Conservation (phyloP, 805 yeast species). For the Suhomyces sp. region DNA sequence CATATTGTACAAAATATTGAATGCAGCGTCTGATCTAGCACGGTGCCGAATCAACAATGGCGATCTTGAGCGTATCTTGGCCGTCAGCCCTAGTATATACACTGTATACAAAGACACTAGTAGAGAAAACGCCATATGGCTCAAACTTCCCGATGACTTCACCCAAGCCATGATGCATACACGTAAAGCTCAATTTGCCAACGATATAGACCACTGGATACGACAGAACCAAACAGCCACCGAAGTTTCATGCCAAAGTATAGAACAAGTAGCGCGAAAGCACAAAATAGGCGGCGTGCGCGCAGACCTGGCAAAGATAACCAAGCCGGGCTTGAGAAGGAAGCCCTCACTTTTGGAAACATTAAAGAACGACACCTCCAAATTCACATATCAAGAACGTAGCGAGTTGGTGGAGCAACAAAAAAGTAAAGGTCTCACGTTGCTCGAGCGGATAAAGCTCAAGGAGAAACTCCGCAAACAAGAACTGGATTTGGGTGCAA, state of each 20-base stretch:
- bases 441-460: conserved; percentile 38
- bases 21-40: conserved; percentile 16
- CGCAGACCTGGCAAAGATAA: conserved; percentile 7
- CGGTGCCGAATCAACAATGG: conserved; percentile 16
- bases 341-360: not conserved
- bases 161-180: not conserved
- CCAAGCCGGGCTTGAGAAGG: conserved; percentile 8
- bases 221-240: conserved; percentile 8
- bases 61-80: conserved; percentile 17
- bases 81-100: conserved; percentile 16
- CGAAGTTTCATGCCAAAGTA: not conserved
- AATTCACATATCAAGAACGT: conserved; percentile 27
- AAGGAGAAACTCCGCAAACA: conserved; percentile 27
- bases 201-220: conserved; percentile 22
- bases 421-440: conserved; percentile 25
- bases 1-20: conserved; percentile 18
- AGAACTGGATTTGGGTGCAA: conserved; percentile 1
- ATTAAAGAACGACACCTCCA: conserved; percentile 33
- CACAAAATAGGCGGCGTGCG: not conserved
- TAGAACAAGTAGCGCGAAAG: not conserved
- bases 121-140: conserved; percentile 5
- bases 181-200: conserved; percentile 19
- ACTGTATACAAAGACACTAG: conserved; percentile 4
- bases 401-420: conserved; percentile 11
- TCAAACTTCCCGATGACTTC: conserved; percentile 7